Evolutionary conservation across 352 stramenopile species (phyloP).

Genomic region (Pythium periplocum): DNA sequence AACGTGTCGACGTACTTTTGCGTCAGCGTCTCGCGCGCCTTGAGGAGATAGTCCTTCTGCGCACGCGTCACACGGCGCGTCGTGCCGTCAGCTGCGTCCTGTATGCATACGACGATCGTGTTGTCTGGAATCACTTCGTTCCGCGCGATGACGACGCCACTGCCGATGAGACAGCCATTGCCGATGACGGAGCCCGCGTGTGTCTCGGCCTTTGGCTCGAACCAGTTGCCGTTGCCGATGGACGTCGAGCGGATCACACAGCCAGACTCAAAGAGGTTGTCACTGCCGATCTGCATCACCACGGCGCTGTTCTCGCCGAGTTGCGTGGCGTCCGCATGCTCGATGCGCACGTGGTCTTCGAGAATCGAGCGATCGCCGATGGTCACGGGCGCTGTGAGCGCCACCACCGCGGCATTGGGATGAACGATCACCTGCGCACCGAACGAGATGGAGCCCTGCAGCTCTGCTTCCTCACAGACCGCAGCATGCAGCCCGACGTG

Average conservation of each 20-base stretch:
- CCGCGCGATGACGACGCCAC: constrained; percentile 64
- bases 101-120: constrained; percentile 64
- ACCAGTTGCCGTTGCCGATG: constrained; percentile 68
- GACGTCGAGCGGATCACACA: constrained; percentile 47
- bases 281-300: constrained; percentile 47
- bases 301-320: constrained; percentile 4
- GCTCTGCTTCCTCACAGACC: constrained; percentile 30
- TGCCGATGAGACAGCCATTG: constrained; percentile 78
- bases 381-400: constrained; percentile 29
- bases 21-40: constrained; percentile 47
- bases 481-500: constrained; percentile 18
- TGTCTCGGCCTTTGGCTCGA: constrained; percentile 62
- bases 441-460: constrained; percentile 22
- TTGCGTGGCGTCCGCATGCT: constrained; percentile 18
- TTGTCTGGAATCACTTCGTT: constrained; percentile 64
- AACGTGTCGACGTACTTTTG: constrained; percentile 75
- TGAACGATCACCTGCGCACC: constrained; percentile 26
- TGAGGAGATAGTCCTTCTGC: constrained; percentile 66
- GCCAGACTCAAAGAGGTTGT: constrained; percentile 80
- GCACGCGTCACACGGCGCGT: constrained; percentile 35
- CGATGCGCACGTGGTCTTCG: constrained; percentile 53
- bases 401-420: constrained; percentile 18
- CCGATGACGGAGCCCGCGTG: constrained; percentile 58
- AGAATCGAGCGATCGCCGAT: constrained; percentile 71
- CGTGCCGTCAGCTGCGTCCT: constrained; percentile 17